phyloP scores from a whole-genome alignment of 306 rosid species.

The Pyrus pyrifolia region DNA sequence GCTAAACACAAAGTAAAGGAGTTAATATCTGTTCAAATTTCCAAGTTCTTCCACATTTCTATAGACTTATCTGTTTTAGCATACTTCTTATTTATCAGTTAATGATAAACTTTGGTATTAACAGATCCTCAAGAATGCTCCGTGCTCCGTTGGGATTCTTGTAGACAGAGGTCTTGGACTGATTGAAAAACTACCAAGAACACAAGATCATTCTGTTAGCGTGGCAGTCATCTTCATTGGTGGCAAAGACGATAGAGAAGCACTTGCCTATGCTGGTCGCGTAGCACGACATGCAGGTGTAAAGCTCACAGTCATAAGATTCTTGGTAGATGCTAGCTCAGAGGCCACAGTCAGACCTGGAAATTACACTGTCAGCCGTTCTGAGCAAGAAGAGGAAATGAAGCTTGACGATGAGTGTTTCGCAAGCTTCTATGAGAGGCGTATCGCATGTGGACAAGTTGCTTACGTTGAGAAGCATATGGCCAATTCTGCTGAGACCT shows the following conservation, averaged over 20 bases:
- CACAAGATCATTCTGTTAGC: slow-evolving; percentile 25
- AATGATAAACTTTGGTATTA: slow-evolving; percentile 1
- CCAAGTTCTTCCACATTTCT: not conserved
- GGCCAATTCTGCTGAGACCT: slow-evolving; percentile 68
- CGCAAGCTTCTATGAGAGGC: slow-evolving; percentile 66
- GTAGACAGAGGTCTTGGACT: slow-evolving; percentile 91
- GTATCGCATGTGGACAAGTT: slow-evolving; percentile 47
- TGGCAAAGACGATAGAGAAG: slow-evolving; percentile 90
- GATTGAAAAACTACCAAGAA: slow-evolving; percentile 41
- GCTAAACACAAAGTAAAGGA: not conserved
- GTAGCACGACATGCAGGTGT: slow-evolving; percentile 72
- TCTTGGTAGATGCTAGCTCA: slow-evolving; percentile 46
- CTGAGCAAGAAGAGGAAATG: slow-evolving; percentile 63
- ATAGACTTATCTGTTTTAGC: not conserved
- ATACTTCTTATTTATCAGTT: not conserved
- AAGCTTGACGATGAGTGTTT: slow-evolving; percentile 70
- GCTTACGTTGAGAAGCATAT: slow-evolving; percentile 71
- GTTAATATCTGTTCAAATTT: not conserved
- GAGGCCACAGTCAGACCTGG: slow-evolving; percentile 48
- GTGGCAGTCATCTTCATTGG: slow-evolving; percentile 80
- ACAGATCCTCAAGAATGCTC: slow-evolving; percentile 69
- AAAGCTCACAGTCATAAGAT: slow-evolving; percentile 68
- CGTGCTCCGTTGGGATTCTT: slow-evolving; percentile 85
- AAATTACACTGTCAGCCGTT: slow-evolving; percentile 28
- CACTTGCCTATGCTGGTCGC: slow-evolving; percentile 56